Percentiles rank a stretch among this genome's conserved stretches.
Conservation (phyloP, 345 rosid genomes). For the Erodium maritimum region DNA sequence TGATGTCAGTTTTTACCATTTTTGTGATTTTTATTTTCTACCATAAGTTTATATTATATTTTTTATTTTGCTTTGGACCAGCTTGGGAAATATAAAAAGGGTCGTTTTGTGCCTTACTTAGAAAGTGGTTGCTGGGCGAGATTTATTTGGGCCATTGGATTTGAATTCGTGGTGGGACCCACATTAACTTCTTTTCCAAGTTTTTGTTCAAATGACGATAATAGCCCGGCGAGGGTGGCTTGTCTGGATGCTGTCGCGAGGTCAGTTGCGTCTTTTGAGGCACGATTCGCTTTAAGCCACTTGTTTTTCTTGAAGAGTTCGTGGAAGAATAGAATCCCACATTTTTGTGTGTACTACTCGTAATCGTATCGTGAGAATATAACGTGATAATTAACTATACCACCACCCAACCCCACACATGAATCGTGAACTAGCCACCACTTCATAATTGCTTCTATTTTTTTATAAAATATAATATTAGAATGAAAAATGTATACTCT, state of each 20-base stretch:
- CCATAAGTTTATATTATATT: neutral
- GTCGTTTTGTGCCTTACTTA: neutral
- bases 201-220: neutral
- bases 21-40: neutral
- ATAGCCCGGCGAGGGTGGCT: slow-evolving; percentile 3
- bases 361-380: too few relatives aligned
- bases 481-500: too few relatives aligned
- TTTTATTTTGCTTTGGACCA: neutral
- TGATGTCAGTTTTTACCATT: neutral
- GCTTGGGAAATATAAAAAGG: neutral
- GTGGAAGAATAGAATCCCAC: neutral
- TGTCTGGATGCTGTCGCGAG: neutral
- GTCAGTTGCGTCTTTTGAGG: neutral
- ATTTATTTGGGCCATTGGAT: slow-evolving; percentile 17
- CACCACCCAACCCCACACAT: too few relatives aligned
- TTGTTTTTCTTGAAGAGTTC: too few relatives aligned
- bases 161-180: slow-evolving; percentile 19
- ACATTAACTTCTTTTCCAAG: neutral
- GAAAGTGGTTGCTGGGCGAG: neutral
- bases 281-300: too few relatives aligned
- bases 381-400: too few relatives aligned
- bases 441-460: too few relatives aligned
- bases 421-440: too few relatives aligned
- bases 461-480: too few relatives aligned
- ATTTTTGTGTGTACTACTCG: too few relatives aligned